Conservation (phyloP, 2,329 filamentous ascomycete genomes). For the Aureobasidium sp. region DNA sequence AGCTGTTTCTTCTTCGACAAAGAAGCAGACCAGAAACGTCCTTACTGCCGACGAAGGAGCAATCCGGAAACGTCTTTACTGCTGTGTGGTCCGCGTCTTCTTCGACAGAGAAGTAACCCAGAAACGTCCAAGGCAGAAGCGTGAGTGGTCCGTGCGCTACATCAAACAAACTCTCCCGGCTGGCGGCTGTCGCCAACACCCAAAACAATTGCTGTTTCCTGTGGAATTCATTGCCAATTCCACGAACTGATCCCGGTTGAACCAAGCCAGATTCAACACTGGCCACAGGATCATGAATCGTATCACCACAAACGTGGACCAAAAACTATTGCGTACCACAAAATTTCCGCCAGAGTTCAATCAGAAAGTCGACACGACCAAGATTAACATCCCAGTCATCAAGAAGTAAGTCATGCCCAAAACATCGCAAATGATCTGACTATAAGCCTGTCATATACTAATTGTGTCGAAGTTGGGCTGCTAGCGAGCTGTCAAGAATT, state of each 20-base stretch:
- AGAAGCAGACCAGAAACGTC: too few species aligned
- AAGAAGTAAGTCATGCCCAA: conserved; percentile 63
- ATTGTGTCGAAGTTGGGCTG: conserved; percentile 67
- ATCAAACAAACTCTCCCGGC: neutral
- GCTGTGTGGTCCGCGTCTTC: too few species aligned
- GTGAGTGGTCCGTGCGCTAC: neutral
- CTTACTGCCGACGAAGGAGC: too few species aligned
- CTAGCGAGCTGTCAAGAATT: conserved; percentile 75
- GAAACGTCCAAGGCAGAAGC: neutral
- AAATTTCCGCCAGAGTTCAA: conserved; percentile 93
- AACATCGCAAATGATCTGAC: neutral
- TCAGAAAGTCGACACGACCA: conserved; percentile 92
- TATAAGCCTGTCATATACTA: neutral
- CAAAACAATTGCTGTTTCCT: neutral
- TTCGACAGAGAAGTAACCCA: too few species aligned
- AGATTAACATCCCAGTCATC: conserved; percentile 96
- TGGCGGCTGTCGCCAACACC: neutral
- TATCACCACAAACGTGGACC: conserved; percentile 65
- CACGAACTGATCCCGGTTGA: neutral
- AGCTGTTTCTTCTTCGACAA: too few species aligned
- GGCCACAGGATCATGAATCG: conserved; percentile 11
- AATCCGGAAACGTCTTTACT: too few species aligned
- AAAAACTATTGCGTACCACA: conserved; percentile 80
- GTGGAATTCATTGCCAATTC: neutral
- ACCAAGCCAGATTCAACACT: neutral